Evolutionary conservation across 495 filamentous ascomycete genomes (phyloP), one percentile per base, ranked within the genome.

Genomic region (Podospora sp.): DNA sequence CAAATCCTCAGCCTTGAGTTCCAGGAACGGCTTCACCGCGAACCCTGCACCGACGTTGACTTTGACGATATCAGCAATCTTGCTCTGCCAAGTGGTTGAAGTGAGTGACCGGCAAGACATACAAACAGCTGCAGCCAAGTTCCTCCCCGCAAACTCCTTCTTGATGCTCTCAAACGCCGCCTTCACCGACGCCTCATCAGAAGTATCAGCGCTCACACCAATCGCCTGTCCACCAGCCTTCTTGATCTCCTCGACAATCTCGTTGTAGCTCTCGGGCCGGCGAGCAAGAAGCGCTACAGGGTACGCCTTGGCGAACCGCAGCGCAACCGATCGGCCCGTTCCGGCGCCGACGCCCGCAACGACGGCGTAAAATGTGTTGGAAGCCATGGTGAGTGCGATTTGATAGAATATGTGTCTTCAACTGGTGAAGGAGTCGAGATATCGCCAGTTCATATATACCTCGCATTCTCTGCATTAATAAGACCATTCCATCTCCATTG

Each of bases 11-110:
- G 85, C 77, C 0, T 78, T 87, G 56, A 91, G 64, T 67, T 96
- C 93, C 20, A 97, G 79, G 72, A 97, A 96, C 2, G 92, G 91
- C 80, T 94, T 95, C 46, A 85, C 80, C 6, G 87, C 80, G 66
- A 92, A 90, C 1, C 86, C 84, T 29, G 85, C 89, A 3, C 84
- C 84, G n/a, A 89, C 88, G 73, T 97, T 97, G 75, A 68, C 71
- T 73, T 20, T 49, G 6, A 8, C 22, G 12, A 7, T 20, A 14
- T 40, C 21, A 40, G 29, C n/a, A n/a, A n/a, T n/a, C n/a, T n/a
- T n/a, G n/a, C n/a, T n/a, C n/a, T n/a, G n/a, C n/a, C n/a, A n/a
- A n/a, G n/a, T n/a, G n/a, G n/a, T 24, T 24, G 0, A 29, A 3
- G 60, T 58, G 53, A 53, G 12, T 21, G 22, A 25, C 22, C n/a